A percentile compares a stretch with the other conserved stretches of the same genome.
Conservation (phyloP, 305 asterid species). For the Solanum hybrid region DNA sequence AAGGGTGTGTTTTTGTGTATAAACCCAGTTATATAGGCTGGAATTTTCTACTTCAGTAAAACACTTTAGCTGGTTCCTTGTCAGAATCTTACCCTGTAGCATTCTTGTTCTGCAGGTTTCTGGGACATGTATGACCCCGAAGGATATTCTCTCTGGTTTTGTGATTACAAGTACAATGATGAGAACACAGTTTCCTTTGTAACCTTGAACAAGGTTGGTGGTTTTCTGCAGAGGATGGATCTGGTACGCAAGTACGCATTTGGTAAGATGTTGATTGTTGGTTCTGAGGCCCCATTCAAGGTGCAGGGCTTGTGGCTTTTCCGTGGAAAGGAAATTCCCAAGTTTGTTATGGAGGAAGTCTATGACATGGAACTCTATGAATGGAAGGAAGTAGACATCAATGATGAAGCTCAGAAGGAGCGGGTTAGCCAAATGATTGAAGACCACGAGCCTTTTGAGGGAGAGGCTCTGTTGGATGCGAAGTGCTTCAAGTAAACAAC, state of each 20-base stretch:
- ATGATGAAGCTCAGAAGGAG: slow-evolving; percentile 83
- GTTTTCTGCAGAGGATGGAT: slow-evolving; percentile 90
- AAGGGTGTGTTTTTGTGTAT: not conserved
- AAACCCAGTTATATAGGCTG: not conserved
- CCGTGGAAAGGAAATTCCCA: slow-evolving; percentile 79
- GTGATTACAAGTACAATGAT: slow-evolving; percentile 81
- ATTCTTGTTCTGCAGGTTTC: slow-evolving; percentile 39
- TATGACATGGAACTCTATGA: slow-evolving; percentile 86
- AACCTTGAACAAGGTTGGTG: slow-evolving; percentile 82
- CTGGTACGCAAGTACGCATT: slow-evolving; percentile 82
- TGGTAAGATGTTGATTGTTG: slow-evolving; percentile 83
- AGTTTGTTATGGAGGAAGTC: slow-evolving; percentile 68
- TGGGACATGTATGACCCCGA: slow-evolving; percentile 96
- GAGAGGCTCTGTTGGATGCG: slow-evolving; percentile 73
- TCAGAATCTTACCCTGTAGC: not conserved
- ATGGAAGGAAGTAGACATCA: slow-evolving; percentile 74
- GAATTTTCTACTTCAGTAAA: not conserved
- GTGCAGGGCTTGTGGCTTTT: slow-evolving; percentile 96
- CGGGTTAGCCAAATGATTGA: slow-evolving; percentile 86
- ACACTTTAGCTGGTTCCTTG: not conserved
- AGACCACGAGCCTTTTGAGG: slow-evolving; percentile 90
- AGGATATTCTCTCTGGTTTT: slow-evolving; percentile 95
- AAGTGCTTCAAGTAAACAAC: slow-evolving; percentile 74
- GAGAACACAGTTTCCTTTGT: slow-evolving; percentile 78
- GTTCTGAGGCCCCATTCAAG: slow-evolving; percentile 63